Evolutionary conservation across 352 stramenopile species (phyloP).

Genomic region (Phytophthora sansomeana): DNA sequence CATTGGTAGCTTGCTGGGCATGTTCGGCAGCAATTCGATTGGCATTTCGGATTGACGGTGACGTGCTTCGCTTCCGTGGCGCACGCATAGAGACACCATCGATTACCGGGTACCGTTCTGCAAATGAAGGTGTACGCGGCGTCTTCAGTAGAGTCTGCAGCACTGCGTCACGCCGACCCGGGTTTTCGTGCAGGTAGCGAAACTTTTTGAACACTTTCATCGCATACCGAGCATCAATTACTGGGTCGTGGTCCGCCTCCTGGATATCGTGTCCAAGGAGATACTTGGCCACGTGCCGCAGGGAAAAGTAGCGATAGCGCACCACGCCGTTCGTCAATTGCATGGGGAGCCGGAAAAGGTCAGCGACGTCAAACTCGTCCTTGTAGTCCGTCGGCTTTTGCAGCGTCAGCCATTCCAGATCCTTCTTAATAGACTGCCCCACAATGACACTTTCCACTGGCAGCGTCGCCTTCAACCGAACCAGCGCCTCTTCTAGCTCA

Average conservation of each 20-base stretch:
- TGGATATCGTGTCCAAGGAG: slow-evolving; percentile 85
- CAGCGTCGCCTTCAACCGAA: slow-evolving; percentile 78
- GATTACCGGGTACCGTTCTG: slow-evolving; percentile 81
- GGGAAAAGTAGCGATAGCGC: slow-evolving; percentile 86
- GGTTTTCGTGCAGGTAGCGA: slow-evolving; percentile 80
- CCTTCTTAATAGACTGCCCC: slow-evolving; percentile 94
- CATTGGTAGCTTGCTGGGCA: slow-evolving; percentile 30
- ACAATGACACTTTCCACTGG: slow-evolving; percentile 90
- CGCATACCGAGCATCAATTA: slow-evolving; percentile 88
- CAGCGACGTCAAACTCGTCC: slow-evolving; percentile 84
- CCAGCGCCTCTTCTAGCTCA: slow-evolving; percentile 75
- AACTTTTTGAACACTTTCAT: slow-evolving; percentile 93
- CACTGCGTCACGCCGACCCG: slow-evolving; percentile 77
- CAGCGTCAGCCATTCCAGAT: slow-evolving; percentile 91
- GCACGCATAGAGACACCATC: slow-evolving; percentile 85
- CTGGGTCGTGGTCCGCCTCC: slow-evolving; percentile 84
- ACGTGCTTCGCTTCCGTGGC: slow-evolving; percentile 64
- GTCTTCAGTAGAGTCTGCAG: slow-evolving; percentile 86
- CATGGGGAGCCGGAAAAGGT: slow-evolving; percentile 87
- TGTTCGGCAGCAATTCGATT: slow-evolving; percentile 38
- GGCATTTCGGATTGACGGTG: slow-evolving; percentile 45
- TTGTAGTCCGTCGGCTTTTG: slow-evolving; percentile 88
- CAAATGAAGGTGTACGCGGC: slow-evolving; percentile 85
- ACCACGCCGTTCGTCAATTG: slow-evolving; percentile 76
- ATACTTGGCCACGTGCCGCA: slow-evolving; percentile 87